phyloP scores from a whole-genome alignment of 306 rosid species.

The Cucurbita moschata region DNA sequence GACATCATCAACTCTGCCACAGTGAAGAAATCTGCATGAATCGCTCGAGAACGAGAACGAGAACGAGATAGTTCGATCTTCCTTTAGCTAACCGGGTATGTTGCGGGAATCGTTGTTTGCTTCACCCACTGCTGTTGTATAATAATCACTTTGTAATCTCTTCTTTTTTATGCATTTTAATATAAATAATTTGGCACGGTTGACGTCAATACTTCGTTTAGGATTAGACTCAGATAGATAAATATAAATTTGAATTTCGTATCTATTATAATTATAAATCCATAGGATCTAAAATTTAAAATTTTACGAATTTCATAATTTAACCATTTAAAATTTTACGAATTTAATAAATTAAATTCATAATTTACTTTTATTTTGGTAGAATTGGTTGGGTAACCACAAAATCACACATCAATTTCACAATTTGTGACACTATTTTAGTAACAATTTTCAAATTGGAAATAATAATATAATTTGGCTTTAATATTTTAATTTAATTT shows the following conservation, averaged over 20 bases:
- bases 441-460: too few relatives aligned
- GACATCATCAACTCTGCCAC: slow-evolving; percentile 75
- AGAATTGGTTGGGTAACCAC: too few relatives aligned
- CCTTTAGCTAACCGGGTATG: background rate
- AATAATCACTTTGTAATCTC: background rate
- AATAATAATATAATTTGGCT: too few relatives aligned
- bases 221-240: background rate
- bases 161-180: background rate
- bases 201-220: background rate
- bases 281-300: too few relatives aligned
- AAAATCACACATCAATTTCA: too few relatives aligned
- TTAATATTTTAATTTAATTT: background rate
- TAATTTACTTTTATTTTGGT: too few relatives aligned
- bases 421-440: too few relatives aligned
- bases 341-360: too few relatives aligned
- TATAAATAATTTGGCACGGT: background rate
- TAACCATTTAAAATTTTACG: too few relatives aligned
- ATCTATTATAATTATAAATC: too few relatives aligned
- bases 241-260: too few relatives aligned
- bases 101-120: background rate
- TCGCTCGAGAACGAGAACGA: background rate
- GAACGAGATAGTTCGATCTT: background rate
- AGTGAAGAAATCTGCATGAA: slow-evolving; percentile 45
- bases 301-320: too few relatives aligned
- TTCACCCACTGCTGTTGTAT: background rate